Conservation (phyloP, 306 rosid genomes). For the Gleditsia sinensis region DNA sequence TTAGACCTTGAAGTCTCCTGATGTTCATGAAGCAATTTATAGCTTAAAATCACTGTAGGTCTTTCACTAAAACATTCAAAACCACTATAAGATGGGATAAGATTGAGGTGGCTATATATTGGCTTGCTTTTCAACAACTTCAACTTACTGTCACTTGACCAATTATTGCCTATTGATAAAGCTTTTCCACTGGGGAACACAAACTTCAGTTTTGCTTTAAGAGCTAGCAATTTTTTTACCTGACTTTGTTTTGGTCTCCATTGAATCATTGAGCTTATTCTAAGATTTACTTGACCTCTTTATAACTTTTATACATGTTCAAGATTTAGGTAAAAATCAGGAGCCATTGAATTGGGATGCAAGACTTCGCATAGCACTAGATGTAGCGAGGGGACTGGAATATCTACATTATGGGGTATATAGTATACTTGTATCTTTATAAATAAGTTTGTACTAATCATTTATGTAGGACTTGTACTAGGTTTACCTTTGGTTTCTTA, state of each 20-base stretch:
- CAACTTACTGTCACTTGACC: neutral
- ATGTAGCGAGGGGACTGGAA: slow-evolving; percentile 91
- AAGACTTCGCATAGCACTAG: slow-evolving; percentile 76
- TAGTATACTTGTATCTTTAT: slow-evolving; percentile 19
- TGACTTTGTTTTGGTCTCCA: neutral
- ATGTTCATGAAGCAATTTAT: neutral
- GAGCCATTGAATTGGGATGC: slow-evolving; percentile 80
- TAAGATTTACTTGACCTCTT: neutral
- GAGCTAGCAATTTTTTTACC: slow-evolving; percentile 1
- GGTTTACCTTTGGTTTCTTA: slow-evolving; percentile 23
- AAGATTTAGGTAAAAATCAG: slow-evolving; percentile 48
- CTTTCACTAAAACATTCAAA: neutral
- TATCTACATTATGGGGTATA: slow-evolving; percentile 95
- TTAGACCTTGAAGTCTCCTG: neutral
- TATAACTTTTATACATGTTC: neutral
- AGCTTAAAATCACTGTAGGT: neutral
- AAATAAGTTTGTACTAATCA: neutral
- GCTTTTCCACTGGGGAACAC: neutral
- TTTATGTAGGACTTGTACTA: slow-evolving; percentile 5
- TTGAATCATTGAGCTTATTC: neutral
- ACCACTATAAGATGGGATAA: neutral
- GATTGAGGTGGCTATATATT: neutral
- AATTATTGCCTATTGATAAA: slow-evolving; percentile 19
- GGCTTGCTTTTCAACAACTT: slow-evolving; percentile 6
- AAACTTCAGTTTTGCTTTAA: slow-evolving; percentile 1